Percentiles rank a stretch among this genome's conserved stretches.
These are phyloP conservation scores for Ceratocystis destructans DNA, from an alignment of 2,329 filamentous ascomycete species.

Conservation along the genomic window DNA sequence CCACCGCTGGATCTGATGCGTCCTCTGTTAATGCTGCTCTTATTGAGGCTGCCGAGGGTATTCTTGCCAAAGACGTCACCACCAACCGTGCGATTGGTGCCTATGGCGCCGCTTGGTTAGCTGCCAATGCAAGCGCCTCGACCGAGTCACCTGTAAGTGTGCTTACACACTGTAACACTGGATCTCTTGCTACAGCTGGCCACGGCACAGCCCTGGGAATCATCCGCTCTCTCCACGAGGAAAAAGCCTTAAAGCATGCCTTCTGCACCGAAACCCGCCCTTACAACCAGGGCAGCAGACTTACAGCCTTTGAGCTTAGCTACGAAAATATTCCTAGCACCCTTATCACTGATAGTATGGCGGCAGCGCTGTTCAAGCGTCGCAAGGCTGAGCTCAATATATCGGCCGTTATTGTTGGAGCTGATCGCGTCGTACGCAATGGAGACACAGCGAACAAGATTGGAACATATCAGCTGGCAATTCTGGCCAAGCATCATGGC, in stretches of 20 bases:
- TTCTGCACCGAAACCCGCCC: slow-evolving; percentile 96
- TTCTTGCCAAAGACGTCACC: slow-evolving; percentile 71
- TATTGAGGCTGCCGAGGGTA: slow-evolving; percentile 67
- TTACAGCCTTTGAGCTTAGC: slow-evolving; percentile 94
- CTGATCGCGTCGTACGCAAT: slow-evolving; percentile 88
- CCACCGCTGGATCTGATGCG: slow-evolving; percentile 31
- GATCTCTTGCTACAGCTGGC: slow-evolving; percentile 91
- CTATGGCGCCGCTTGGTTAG: slow-evolving; percentile 72
- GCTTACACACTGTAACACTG: slow-evolving; percentile 95
- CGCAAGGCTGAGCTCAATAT: slow-evolving; percentile 53
- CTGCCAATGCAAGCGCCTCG: slow-evolving; percentile 40
- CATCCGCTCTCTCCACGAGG: slow-evolving; percentile 64
- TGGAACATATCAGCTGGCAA: slow-evolving; percentile 82
- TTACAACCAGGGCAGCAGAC: slow-evolving; percentile 90
- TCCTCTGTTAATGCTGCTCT: slow-evolving; percentile 53
- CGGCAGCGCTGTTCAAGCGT: slow-evolving; percentile 62
- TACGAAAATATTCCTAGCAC: slow-evolving; percentile 86
- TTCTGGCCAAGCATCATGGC: slow-evolving; percentile 76
- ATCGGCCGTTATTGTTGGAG: slow-evolving; percentile 79
- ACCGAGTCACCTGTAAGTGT: slow-evolving; percentile 50
- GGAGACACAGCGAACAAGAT: slow-evolving; percentile 99
- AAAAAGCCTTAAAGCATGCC: slow-evolving; percentile 57
- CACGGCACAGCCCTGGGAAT: slow-evolving; percentile 93
- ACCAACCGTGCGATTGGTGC: slow-evolving; percentile 80
- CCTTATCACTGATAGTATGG: slow-evolving; percentile 93